Percentiles rank a stretch among this genome's conserved stretches.
Conservation (phyloP, 305 asterid species). For the Rubia peregrina region DNA sequence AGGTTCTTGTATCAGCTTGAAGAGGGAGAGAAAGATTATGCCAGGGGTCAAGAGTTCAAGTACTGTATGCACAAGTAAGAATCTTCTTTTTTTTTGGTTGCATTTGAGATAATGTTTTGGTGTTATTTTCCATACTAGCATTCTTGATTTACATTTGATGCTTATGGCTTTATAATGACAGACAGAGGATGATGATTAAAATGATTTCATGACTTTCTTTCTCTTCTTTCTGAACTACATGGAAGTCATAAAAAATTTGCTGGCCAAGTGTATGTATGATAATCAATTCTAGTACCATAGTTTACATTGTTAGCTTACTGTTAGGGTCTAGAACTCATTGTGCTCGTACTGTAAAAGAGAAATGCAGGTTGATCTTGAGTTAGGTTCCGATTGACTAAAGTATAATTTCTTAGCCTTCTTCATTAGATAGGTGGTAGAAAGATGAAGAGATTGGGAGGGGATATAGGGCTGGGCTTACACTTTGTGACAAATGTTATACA, state of each 20-base stretch:
- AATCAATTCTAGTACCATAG: neutral
- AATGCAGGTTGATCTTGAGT: neutral
- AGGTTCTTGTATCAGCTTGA: slow-evolving; percentile 53
- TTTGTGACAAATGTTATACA: neutral
- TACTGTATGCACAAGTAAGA: slow-evolving; percentile 88
- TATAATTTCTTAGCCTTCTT: neutral
- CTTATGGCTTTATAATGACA: neutral
- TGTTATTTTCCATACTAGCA: neutral
- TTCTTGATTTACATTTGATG: slow-evolving; percentile 2
- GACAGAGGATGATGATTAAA: neutral
- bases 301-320: neutral
- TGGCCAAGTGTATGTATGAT: too few species aligned
- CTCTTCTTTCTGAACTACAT: neutral
- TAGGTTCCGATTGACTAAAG: neutral
- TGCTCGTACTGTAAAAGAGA: neutral
- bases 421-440: neutral
- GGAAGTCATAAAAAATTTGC: too few species aligned
- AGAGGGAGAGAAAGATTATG: slow-evolving; percentile 83
- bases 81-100: neutral
- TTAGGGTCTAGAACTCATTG: neutral
- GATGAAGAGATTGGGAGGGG: neutral
- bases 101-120: neutral
- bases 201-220: neutral
- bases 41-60: slow-evolving; percentile 80
- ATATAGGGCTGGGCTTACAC: neutral